Evolutionary conservation across 2,329 filamentous ascomycete genomes (phyloP).

Genomic region (Aureobasidium sp.): DNA sequence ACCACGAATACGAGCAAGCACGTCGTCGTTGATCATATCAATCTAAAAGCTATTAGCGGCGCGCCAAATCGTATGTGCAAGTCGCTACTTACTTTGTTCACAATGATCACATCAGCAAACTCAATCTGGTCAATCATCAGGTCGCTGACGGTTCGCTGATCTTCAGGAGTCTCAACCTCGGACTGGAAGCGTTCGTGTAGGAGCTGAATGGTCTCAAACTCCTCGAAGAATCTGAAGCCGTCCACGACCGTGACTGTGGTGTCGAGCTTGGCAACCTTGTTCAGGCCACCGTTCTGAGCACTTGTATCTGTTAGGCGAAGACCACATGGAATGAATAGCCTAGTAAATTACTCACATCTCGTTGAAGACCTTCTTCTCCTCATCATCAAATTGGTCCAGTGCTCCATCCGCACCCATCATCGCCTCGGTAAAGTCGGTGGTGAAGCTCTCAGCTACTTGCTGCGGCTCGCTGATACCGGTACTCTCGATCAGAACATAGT

Average conservation of each 20-base stretch:
- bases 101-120: conserved; percentile 64
- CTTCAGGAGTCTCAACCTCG: conserved; percentile 57
- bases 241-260: conserved; percentile 68
- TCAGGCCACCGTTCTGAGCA: conserved; percentile 54
- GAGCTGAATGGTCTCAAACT: conserved; percentile 64
- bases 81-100: conserved; percentile 51
- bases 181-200: conserved; percentile 54
- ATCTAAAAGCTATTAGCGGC: conserved; percentile 22
- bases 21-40: conserved; percentile 48
- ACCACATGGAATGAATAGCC: conserved; percentile 5
- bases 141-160: conserved; percentile 67
- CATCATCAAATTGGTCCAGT: conserved; percentile 35
- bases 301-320: conserved; percentile 21
- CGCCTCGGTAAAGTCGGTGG: conserved; percentile 42
- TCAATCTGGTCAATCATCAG: conserved; percentile 73
- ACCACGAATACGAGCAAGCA: conserved; percentile 39
- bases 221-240: conserved; percentile 63
- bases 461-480: conserved; percentile 66
- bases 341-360: conserved; percentile 36
- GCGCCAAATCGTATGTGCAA: not conserved
- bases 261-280: conserved; percentile 59
- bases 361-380: conserved; percentile 38
- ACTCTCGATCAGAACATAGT: conserved; percentile 67
- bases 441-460: conserved; percentile 68
- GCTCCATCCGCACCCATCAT: conserved; percentile 21